These are phyloP conservation scores for Emmonsiellopsis sp. DNA, from an alignment of 2,329 filamentous ascomycete genomes.

Conservation along the genomic window DNA sequence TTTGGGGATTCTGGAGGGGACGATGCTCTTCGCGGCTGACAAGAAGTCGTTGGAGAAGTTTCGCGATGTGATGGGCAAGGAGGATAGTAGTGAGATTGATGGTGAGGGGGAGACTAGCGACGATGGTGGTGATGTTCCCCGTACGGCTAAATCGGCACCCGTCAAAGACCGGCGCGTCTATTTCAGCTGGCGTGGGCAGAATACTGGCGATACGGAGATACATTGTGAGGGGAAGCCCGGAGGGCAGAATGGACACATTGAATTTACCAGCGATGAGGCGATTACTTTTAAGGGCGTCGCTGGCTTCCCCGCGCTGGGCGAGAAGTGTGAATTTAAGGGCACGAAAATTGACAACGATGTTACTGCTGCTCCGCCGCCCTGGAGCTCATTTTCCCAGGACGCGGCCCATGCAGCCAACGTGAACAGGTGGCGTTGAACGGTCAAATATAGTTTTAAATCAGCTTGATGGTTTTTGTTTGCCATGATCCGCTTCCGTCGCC, in stretches of 20 bases:
- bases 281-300: conserved; percentile 10
- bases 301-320: conserved; percentile 9
- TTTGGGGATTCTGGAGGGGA: conserved; percentile 13
- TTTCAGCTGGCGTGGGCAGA: conserved; percentile 11
- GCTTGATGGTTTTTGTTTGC: no score
- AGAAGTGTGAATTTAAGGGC: conserved; percentile 8
- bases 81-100: neutral
- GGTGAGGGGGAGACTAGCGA: neutral
- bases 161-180: conserved; percentile 6
- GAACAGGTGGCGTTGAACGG: conserved; percentile 4
- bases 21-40: conserved; percentile 11
- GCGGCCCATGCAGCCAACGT: conserved; percentile 1
- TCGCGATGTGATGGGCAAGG: neutral
- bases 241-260: conserved; percentile 8
- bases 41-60: conserved; percentile 5
- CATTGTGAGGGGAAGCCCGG: neutral
- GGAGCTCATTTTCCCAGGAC: conserved; percentile 6
- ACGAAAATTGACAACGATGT: conserved; percentile 7
- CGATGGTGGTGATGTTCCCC: neutral
- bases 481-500: no score
- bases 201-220: conserved; percentile 8
- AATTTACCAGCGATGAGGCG: conserved; percentile 7
- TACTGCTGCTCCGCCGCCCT: conserved; percentile 4
- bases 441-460: no score
- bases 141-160: neutral